These are phyloP conservation scores for Paracorniculantispora psalliotae DNA, from an alignment of 2,329 filamentous ascomycete species.

Conservation along the genomic window DNA sequence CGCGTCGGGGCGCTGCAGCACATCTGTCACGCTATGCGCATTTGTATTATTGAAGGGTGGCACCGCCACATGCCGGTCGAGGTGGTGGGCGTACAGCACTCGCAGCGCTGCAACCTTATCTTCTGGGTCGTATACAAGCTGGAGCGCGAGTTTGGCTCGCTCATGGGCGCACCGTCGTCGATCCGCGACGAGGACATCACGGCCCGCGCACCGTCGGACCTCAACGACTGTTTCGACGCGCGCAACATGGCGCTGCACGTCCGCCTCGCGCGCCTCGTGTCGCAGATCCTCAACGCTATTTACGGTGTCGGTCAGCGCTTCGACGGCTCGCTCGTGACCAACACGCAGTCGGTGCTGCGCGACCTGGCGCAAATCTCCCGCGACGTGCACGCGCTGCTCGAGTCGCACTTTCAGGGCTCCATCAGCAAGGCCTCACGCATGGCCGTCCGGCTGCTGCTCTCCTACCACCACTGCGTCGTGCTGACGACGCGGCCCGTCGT, in stretches of 20 bases:
- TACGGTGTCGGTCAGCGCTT: conserved; percentile 24
- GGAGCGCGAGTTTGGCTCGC: conserved; percentile 23
- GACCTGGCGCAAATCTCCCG: conserved; percentile 23
- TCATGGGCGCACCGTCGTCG: conserved; percentile 24
- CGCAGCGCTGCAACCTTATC: conserved; percentile 23
- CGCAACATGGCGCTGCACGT: conserved; percentile 24
- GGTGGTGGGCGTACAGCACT: conserved; percentile 20
- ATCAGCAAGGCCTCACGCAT: conserved; percentile 25
- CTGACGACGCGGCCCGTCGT: conserved; percentile 27
- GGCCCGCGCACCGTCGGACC: conserved; percentile 24
- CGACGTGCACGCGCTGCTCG: conserved; percentile 23
- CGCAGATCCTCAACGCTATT: conserved; percentile 14
- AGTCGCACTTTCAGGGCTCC: conserved; percentile 25
- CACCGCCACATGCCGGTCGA: conserved; percentile 24
- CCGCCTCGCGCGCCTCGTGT: conserved; percentile 22
- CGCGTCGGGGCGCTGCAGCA: conserved; percentile 30
- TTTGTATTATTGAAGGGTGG: conserved; percentile 28
- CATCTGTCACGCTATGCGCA: conserved; percentile 29
- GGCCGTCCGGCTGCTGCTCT: conserved; percentile 21
- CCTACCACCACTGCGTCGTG: conserved; percentile 27
- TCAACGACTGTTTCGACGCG: conserved; percentile 23
- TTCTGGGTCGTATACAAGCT: conserved; percentile 29
- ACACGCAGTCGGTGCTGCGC: conserved; percentile 25
- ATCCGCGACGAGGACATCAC: conserved; percentile 28
- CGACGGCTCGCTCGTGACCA: conserved; percentile 23